Base-by-base conservation (phyloP, 2,329 filamentous ascomycete species). In the Aspergillus brasiliensis region DNA sequence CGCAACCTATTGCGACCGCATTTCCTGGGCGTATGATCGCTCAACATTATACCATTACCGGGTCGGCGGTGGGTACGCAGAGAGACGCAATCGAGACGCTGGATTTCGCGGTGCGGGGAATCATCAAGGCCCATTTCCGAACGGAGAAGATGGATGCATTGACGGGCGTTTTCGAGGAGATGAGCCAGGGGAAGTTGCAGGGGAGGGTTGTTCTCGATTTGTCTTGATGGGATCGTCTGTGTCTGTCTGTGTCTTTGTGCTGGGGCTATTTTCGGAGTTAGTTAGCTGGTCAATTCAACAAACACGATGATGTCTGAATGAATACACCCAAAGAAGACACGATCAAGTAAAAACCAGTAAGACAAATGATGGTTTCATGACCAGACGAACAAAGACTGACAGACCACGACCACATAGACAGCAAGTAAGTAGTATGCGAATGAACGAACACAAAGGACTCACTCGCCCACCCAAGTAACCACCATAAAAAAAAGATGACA, bases 41-140 rank as follows among this genome's bases (percentile, higher is more conserved):
- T 5, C 73, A 74, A 59, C 77, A 82, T 62, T 67, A 75, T 52
- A 78, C 71, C n/a, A 81, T 85, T 59, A 77, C 80, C 4, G 82
- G 81, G 5, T 81, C 78, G 8, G 77, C 80, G 0, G 82, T 84
- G 13, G 83, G 83, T 0, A 84, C 80, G 55, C 75, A 81, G 44
- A 73, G 75, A 55, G 82, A 85, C 28, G 82, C 82, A 10, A 74
- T 80, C 51, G 81, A 83, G 65, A 75, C 77, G 8, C 62, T 83
- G 62, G 77, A 83, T 5, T 77, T 83, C 71, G 81, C 80, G 7
- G 76, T 78, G 10, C 71, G 81, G 21, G 81, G 81, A 2, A 67
- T 82, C 17, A 75, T 83, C 54, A 81, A 81, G 65, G 74, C 79
- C 42, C 77, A 79, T 64, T 70, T 78, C 57, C 72, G 75, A 49